Evolutionary conservation across 192 early-diverging fungal genomes (phyloP).

Genomic region (Coemansia sp.): DNA sequence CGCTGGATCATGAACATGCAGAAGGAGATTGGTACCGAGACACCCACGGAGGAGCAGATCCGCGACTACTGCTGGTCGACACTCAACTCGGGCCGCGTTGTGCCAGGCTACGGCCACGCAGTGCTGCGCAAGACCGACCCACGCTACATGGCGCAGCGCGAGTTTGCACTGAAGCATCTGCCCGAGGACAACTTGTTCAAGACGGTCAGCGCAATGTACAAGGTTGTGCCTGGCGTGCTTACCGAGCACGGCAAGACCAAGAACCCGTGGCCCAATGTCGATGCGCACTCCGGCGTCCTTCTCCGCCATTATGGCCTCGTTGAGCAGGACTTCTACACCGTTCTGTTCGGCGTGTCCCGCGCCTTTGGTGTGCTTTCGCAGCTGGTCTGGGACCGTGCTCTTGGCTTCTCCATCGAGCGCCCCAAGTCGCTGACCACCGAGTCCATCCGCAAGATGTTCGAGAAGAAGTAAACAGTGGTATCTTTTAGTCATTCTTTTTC

Average conservation of each 20-base stretch:
- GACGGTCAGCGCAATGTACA: slow-evolving; percentile 94
- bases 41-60: slow-evolving; percentile 89
- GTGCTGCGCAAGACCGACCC: slow-evolving; percentile 97
- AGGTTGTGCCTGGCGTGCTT: slow-evolving; percentile 92
- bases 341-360: slow-evolving; percentile 98
- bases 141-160: slow-evolving; percentile 96
- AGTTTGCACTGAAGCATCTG: slow-evolving; percentile 98
- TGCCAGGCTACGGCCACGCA: slow-evolving; percentile 98
- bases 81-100: slow-evolving; percentile 93
- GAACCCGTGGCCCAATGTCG: slow-evolving; percentile 99
- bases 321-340: slow-evolving; percentile 99
- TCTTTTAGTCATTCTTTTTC: background rate
- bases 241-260: slow-evolving; percentile 99
- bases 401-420: slow-evolving; percentile 91
- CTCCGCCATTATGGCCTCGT: slow-evolving; percentile 94
- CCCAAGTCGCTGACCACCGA: slow-evolving; percentile 90
- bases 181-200: slow-evolving; percentile 96
- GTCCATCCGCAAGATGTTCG: slow-evolving; percentile 85
- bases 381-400: slow-evolving; percentile 96
- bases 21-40: slow-evolving; percentile 77
- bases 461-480: slow-evolving; percentile 29
- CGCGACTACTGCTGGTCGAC: slow-evolving; percentile 96
- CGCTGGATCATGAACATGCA: slow-evolving; percentile 95
- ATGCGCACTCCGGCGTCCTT: slow-evolving; percentile 97
- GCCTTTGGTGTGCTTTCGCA: slow-evolving; percentile 93